These are phyloP conservation scores for Petunia hybrid DNA, from an alignment of 305 asterid species.

Conservation along the genomic window DNA sequence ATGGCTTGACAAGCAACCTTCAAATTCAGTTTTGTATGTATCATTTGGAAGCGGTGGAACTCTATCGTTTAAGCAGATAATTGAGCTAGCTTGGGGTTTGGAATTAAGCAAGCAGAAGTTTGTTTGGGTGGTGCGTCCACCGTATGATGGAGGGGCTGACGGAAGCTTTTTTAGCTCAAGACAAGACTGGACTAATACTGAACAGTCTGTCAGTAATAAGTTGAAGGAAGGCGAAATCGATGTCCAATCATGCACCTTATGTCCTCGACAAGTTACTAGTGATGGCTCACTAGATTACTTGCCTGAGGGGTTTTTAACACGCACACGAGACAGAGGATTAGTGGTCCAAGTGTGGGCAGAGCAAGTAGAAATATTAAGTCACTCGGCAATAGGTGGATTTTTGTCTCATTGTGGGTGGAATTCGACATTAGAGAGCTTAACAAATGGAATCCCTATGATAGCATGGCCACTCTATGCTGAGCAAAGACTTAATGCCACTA, in stretches of 20 bases:
- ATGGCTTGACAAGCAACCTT: slow-evolving; percentile 33
- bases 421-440: slow-evolving; percentile 29
- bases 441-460: slow-evolving; percentile 31
- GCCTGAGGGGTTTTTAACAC: slow-evolving; percentile 33
- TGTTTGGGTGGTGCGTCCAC: slow-evolving; percentile 29
- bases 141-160: neutral
- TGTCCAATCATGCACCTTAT: too few relatives aligned
- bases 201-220: too few relatives aligned
- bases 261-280: neutral
- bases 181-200: too few relatives aligned
- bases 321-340: slow-evolving; percentile 3
- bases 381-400: slow-evolving; percentile 37
- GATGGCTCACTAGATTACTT: slow-evolving; percentile 24
- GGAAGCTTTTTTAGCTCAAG: too few relatives aligned
- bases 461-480: slow-evolving; percentile 42
- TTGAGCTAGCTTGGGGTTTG: slow-evolving; percentile 26
- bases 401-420: slow-evolving; percentile 45
- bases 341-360: slow-evolving; percentile 31
- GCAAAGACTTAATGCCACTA: slow-evolving; percentile 38
- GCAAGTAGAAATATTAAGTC: slow-evolving; percentile 34
- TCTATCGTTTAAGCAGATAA: slow-evolving; percentile 4
- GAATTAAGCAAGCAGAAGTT: slow-evolving; percentile 33
- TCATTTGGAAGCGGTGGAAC: slow-evolving; percentile 26
- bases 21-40: slow-evolving; percentile 26
- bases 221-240: too few relatives aligned